These are phyloP conservation scores for Coemansia sp. DNA, from an alignment of 192 early-diverging fungal species.

Conservation along the genomic window DNA sequence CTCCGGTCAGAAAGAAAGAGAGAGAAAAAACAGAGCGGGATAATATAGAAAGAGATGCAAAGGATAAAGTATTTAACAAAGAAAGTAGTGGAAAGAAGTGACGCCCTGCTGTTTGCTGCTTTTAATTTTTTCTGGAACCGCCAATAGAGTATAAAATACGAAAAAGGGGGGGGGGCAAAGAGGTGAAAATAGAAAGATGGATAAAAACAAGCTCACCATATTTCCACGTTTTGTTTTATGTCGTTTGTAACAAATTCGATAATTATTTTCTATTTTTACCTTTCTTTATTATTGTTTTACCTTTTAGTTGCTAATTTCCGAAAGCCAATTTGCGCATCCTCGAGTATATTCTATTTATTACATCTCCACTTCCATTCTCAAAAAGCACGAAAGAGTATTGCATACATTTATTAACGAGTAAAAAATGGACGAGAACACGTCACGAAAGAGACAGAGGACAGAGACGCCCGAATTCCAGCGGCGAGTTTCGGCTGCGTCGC, in stretches of 20 bases:
- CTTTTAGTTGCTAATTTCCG: background rate
- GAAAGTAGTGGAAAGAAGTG: background rate
- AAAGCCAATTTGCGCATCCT: no score
- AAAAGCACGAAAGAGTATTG: no score
- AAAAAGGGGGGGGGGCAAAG: background rate
- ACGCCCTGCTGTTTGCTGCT: no score
- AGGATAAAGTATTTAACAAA: background rate
- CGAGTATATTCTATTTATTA: background rate
- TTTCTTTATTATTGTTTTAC: slow-evolving; percentile 3
- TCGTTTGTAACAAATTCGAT: background rate
- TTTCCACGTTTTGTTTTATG: slow-evolving; percentile 7
- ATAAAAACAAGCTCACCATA: no score
- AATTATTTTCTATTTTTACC: background rate
- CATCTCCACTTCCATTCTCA: background rate
- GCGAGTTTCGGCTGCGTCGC: slow-evolving; percentile 47
- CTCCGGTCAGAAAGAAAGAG: background rate
- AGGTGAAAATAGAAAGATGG: background rate
- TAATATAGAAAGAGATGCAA: background rate
- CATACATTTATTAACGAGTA: no score
- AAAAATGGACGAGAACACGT: slow-evolving; percentile 14
- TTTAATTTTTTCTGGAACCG: background rate
- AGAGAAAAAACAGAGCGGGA: slow-evolving; percentile 1
- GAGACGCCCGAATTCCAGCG: slow-evolving; percentile 38
- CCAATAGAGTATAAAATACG: background rate
- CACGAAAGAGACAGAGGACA: slow-evolving; percentile 43